A percentile compares a stretch with the other conserved stretches of the same genome.
Conservation (phyloP, 2,329 filamentous ascomycete genomes). For the Colletotrichum cuscutae region DNA sequence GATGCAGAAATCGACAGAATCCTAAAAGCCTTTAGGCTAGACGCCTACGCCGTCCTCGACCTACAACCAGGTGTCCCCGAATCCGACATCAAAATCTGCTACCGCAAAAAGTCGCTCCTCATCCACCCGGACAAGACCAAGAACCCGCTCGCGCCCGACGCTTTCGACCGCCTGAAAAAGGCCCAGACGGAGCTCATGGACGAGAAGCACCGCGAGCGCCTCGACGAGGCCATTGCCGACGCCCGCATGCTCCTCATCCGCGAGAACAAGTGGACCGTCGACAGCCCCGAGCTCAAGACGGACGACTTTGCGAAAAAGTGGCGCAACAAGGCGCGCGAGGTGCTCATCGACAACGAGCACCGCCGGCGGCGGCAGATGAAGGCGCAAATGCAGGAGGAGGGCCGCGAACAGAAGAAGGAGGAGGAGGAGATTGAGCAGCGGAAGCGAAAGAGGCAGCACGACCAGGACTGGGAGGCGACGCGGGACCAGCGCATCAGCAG, state of each 20-base stretch:
- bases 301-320: conserved; percentile 85
- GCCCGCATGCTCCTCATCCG: conserved; percentile 94
- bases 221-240: conserved; percentile 96
- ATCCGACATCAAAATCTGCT: conserved; percentile 92
- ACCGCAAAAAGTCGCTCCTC: conserved; percentile 97
- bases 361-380: conserved; percentile 86
- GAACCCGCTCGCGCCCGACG: conserved; percentile 90
- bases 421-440: conserved; percentile 86
- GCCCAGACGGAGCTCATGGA: conserved; percentile 92
- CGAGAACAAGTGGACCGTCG: conserved; percentile 91
- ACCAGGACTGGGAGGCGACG: conserved; percentile 94
- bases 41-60: conserved; percentile 90
- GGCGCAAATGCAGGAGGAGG: conserved; percentile 96
- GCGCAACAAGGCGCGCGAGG: conserved; percentile 89
- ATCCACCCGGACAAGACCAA: conserved; percentile 99
- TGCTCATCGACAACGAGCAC: conserved; percentile 93
- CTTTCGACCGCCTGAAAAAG: conserved; percentile 96
- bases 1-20: conserved; percentile 97
- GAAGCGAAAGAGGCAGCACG: conserved; percentile 89
- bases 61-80: conserved; percentile 95
- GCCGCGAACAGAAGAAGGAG: conserved; percentile 83
- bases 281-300: conserved; percentile 87
- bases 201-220: conserved; percentile 85
- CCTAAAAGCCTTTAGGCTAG: conserved; percentile 83
- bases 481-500: conserved; percentile 91